Base-by-base conservation (phyloP, 2,329 filamentous ascomycete species). In the Xylariaceae sp. region DNA sequence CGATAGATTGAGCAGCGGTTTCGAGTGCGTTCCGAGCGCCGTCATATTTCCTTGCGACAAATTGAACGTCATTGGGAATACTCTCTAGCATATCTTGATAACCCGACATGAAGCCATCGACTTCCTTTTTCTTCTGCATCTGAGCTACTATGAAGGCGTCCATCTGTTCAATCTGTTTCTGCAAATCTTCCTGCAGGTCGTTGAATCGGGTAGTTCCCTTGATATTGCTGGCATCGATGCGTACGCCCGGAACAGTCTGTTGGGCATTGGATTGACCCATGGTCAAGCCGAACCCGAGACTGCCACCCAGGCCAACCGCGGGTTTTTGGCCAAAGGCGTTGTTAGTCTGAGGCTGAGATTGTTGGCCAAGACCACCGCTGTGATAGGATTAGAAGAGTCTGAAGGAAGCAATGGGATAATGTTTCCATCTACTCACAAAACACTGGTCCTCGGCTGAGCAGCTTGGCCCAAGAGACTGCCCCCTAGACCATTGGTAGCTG, bases 201-300 rank as follows among this genome's bases (percentile, higher is more conserved):
- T 90, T 88, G 72, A 93, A 96, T 50, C 93, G 88, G 3, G 90
- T 95, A 0, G 91, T 95, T 14, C 86, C 85, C 42, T 89, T 82
- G 49, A 97, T 74, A 61, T 87, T 88, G 56, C 80, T 80, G 42
- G 87, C 69, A 65, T 93, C 87, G 58, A 95, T 86, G 59, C 86
- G 84, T 16, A 89, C 85, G 16, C 86, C 88, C 1, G 85, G 82
- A 14, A 83, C 75, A 12, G 72, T 74, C 55, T 78, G 76, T 53
- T 78, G 75, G 40, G 74, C 70, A 43, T 58, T 60, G 50, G 70
- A 66, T 55, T 77, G 76, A 45, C 75, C 76, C 63, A 80, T 71
- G 23, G 67, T 70, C 20, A 71, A 53, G 25, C 66, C 66, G 19
- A 63, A 51, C 20, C 60, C 58, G 19, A 63, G 52, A 12, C 59